Evolutionary conservation across 495 filamentous ascomycete genomes (phyloP).

Genomic region (Xylaria sp.): DNA sequence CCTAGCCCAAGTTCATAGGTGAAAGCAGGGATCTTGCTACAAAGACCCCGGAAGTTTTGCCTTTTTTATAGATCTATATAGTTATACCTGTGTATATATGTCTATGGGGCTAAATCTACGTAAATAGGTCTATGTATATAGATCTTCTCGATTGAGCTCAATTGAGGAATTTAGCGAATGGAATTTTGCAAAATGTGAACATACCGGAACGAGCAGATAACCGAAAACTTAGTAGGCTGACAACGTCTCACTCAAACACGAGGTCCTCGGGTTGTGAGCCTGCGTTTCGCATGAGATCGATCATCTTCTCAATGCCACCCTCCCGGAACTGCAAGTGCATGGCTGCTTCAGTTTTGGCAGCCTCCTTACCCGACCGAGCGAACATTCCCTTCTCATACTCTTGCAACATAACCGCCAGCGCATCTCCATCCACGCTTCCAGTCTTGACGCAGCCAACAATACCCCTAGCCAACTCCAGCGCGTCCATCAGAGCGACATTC

Average conservation of each 20-base stretch:
- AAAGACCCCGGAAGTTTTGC: background rate
- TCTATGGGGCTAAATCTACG: background rate
- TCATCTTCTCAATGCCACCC: constrained; percentile 29
- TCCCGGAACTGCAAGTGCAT: constrained; percentile 30
- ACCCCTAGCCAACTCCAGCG: constrained; percentile 53
- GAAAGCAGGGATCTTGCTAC: background rate
- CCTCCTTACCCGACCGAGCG: constrained; percentile 29
- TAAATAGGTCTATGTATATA: background rate
- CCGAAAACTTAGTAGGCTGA: too few species aligned
- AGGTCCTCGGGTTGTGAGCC: background rate
- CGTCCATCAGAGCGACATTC: constrained; percentile 64
- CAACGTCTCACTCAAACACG: background rate
- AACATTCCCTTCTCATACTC: constrained; percentile 39
- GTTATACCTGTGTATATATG: background rate
- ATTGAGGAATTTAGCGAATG: too few species aligned
- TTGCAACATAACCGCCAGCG: constrained; percentile 28
- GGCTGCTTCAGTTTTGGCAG: constrained; percentile 28
- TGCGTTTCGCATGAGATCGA: background rate
- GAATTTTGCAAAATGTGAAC: background rate
- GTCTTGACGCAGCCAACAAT: constrained; percentile 27
- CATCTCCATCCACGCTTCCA: constrained; percentile 18
- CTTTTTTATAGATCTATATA: background rate
- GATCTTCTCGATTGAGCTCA: background rate
- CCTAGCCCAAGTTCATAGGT: background rate
- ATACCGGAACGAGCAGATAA: too few species aligned